A percentile compares a stretch with the other conserved stretches of the same genome.
These are phyloP conservation scores for Cladosporium oxysporum DNA, from an alignment of 2,329 filamentous ascomycete genomes.

Conservation along the genomic window DNA sequence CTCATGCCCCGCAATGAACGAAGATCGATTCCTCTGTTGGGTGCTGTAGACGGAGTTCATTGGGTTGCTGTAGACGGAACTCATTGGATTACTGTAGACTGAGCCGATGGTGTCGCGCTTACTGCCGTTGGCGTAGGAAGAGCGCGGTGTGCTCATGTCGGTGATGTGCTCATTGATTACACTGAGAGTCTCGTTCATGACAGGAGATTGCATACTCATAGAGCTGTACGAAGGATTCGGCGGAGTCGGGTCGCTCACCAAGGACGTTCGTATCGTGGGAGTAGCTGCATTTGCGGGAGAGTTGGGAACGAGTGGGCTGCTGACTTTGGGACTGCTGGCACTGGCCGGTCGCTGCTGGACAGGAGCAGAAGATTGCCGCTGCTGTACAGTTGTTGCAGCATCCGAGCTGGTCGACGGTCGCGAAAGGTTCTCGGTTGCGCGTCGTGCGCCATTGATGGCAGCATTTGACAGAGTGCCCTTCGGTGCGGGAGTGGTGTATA, in stretches of 20 bases:
- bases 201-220: constrained; percentile 52
- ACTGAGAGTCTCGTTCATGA: constrained; percentile 91
- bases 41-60: constrained; percentile 83
- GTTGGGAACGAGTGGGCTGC: constrained; percentile 11
- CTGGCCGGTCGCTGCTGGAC: constrained; percentile 22
- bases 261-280: constrained; percentile 16
- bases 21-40: constrained; percentile 70
- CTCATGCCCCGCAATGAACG: constrained; percentile 91
- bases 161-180: constrained; percentile 98
- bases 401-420: constrained; percentile 19
- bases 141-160: constrained; percentile 68
- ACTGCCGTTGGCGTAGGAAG: constrained; percentile 46
- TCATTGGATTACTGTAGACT: constrained; percentile 43
- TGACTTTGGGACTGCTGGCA: constrained; percentile 17
- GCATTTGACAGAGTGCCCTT: constrained; percentile 35
- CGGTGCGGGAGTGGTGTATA: constrained; percentile 43
- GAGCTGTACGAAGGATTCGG: constrained; percentile 17
- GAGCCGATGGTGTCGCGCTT: constrained; percentile 39
- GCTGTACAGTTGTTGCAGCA: constrained; percentile 18
- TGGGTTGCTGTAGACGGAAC: constrained; percentile 38
- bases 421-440: constrained; percentile 31
- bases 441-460: constrained; percentile 31
- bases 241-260: constrained; percentile 14
- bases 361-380: constrained; percentile 18
- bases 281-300: neutral